A percentile compares a stretch with the other conserved stretches of the same genome.
These are phyloP conservation scores for Rosa persica DNA, from an alignment of 306 rosid species.

Conservation along the genomic window DNA sequence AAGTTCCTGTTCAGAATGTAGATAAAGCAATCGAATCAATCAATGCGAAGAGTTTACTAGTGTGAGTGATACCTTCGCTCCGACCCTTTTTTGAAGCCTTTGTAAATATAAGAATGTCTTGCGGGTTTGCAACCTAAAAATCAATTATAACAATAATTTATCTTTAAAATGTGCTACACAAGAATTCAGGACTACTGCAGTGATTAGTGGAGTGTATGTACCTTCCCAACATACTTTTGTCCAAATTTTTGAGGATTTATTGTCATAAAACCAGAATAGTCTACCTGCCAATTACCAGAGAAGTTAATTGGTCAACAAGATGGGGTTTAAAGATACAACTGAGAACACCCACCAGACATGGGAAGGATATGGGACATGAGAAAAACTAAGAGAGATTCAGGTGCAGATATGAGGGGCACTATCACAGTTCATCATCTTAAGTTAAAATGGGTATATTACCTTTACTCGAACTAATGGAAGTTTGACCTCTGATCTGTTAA, in stretches of 20 bases:
- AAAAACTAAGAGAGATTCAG: background rate
- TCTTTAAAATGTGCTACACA: conserved; percentile 29
- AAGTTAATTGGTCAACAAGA: background rate
- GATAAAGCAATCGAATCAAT: background rate
- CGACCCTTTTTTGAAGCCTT: conserved; percentile 77
- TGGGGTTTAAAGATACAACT: background rate
- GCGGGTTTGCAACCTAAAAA: conserved; percentile 94
- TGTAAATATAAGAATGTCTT: conserved; percentile 95
- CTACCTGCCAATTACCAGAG: conserved; percentile 63
- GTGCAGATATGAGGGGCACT: background rate
- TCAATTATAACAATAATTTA: conserved; percentile 23
- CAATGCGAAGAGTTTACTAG: background rate
- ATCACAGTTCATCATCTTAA: background rate
- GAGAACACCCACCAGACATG: background rate
- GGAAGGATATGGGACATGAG: background rate
- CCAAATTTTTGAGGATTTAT: conserved; percentile 99
- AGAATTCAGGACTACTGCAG: conserved; percentile 27
- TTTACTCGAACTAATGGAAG: conserved; percentile 91
- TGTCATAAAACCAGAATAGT: conserved; percentile 97
- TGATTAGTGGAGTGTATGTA: conserved; percentile 36
- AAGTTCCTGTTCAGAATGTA: background rate
- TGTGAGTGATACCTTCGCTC: conserved; percentile 48
- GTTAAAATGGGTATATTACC: conserved; percentile 43
- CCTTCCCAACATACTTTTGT: conserved; percentile 99
- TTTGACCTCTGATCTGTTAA: conserved; percentile 59